A percentile compares a stretch with the other conserved stretches of the same genome.
These are phyloP conservation scores for Linanthus parryae DNA, from an alignment of 148 eudicot genomes.

Conservation along the genomic window DNA sequence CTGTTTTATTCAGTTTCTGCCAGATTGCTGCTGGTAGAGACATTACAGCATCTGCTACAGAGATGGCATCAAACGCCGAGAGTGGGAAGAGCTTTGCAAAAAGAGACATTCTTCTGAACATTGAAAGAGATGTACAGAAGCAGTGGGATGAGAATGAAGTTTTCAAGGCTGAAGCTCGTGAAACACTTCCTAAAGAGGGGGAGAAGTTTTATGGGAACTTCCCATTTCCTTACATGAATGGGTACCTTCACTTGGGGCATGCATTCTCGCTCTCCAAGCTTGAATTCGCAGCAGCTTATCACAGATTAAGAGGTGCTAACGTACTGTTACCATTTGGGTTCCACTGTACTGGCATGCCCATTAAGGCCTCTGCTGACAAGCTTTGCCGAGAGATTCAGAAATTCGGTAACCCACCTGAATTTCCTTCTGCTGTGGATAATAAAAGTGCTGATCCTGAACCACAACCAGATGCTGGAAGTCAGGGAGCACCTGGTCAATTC, in stretches of 20 bases:
- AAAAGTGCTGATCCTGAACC: constrained; percentile 21
- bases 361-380: constrained; percentile 91
- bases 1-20: constrained; percentile 34
- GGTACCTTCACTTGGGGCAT: constrained; percentile 83
- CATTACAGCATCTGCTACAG: constrained; percentile 24
- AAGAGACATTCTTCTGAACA: constrained; percentile 67
- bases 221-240: constrained; percentile 97
- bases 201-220: constrained; percentile 90
- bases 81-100: constrained; percentile 61
- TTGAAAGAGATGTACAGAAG: constrained; percentile 45
- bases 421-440: constrained; percentile 51
- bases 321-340: constrained; percentile 89
- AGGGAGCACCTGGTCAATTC: constrained; percentile 48
- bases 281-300: constrained; percentile 84
- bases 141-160: constrained; percentile 68
- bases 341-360: constrained; percentile 96
- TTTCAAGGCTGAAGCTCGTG: constrained; percentile 52
- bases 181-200: constrained; percentile 48
- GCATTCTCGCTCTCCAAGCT: constrained; percentile 89
- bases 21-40: constrained; percentile 19
- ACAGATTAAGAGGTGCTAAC: constrained; percentile 79
- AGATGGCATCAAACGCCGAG: constrained; percentile 37
- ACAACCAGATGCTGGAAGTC: constrained; percentile 33
- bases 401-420: constrained; percentile 82
- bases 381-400: constrained; percentile 57